Base-by-base conservation (phyloP, 768 basidiomycete genomes). In the Fomitopsis pulvina region DNA sequence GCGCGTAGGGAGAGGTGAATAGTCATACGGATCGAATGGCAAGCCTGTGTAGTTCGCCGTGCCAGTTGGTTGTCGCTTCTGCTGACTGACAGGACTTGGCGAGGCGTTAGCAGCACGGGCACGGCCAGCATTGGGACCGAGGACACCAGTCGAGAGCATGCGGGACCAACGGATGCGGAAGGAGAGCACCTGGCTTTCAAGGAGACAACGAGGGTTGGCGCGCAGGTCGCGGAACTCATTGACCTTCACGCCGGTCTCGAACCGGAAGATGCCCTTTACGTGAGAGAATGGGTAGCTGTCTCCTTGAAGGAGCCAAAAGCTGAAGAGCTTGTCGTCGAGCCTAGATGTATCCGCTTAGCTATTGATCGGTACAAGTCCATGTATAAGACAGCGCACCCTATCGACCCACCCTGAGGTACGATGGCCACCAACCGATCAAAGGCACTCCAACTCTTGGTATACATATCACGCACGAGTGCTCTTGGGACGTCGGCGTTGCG, bases 401-500 rank as follows among this genome's bases (percentile, higher is more conserved):
- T 92, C 0, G 87, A 88, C 6, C 90, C 90, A 9, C 89, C 90
- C 0, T 89, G 89, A n/a, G 90, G 88, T 0, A 92, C 88, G 52
- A 92, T 89, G 4, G 87, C 85, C 16, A 92, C 85, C 5, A 93
- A 76, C 9, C 90, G 80, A 63, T 92, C 89, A 58, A 93, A 92
- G 1, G 89, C 89, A 61, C 87, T 89, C 90, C 91, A 92, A 55
- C 86, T 89, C 67, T 92, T 92, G 22, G 88, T 91, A 62, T 92
- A 92, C 85, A 90, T 87, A 57, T 92, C 89, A 50, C 89, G 80
- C 41, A 91, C 90, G 18, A 90, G 74, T 1, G 87, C 85, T 44
- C 89, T 79, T 10, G 90, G 86, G 22, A 89, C 83, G 61, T 91
- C 89, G 14, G 87, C 87, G 63, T 92, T 92, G 64, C 88, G 75